Evolutionary conservation across 2,329 filamentous ascomycete species (phyloP).

Genomic region (Juglanconis sp.): DNA sequence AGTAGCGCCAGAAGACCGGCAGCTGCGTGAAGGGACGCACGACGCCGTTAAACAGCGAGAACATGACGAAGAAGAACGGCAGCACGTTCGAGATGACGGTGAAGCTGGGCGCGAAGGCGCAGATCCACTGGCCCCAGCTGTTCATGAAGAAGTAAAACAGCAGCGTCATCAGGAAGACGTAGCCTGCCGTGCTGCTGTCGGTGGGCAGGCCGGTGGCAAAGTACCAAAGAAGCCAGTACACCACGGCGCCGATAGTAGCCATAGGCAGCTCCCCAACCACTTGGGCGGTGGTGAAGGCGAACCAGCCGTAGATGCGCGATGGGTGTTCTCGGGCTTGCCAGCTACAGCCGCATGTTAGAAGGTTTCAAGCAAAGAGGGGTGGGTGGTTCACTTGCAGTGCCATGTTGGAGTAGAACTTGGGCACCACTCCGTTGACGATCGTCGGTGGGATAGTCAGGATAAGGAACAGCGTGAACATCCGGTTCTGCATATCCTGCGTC

Average conservation of each 20-base stretch:
- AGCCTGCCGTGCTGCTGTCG: conserved; percentile 32
- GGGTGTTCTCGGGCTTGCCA: conserved; percentile 71
- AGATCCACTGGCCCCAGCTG: conserved; percentile 81
- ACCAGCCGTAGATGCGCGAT: conserved; percentile 78
- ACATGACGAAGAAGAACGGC: conserved; percentile 78
- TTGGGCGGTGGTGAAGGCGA: conserved; percentile 63
- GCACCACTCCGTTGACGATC: conserved; percentile 74
- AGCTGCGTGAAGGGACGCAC: conserved; percentile 64
- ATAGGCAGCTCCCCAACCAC: conserved; percentile 71
- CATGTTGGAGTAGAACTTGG: conserved; percentile 63
- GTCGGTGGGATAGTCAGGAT: conserved; percentile 71
- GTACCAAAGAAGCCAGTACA: conserved; percentile 69
- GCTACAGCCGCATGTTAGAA: background rate
- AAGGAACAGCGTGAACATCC: conserved; percentile 75
- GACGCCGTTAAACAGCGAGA: conserved; percentile 68
- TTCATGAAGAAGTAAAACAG: conserved; percentile 75
- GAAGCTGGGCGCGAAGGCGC: conserved; percentile 77
- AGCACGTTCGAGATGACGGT: conserved; percentile 69
- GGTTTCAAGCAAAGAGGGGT: background rate
- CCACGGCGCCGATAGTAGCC: conserved; percentile 58
- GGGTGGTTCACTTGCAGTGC: conserved; percentile 38
- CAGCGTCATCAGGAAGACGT: conserved; percentile 55
- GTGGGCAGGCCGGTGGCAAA: conserved; percentile 68
- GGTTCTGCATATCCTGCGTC: conserved; percentile 63
- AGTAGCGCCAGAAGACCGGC: conserved; percentile 70